Evolutionary conservation across 805 yeast species (phyloP), one percentile per base, ranked within the genome.

Genomic region (Blastobotrys mokoenaii): DNA sequence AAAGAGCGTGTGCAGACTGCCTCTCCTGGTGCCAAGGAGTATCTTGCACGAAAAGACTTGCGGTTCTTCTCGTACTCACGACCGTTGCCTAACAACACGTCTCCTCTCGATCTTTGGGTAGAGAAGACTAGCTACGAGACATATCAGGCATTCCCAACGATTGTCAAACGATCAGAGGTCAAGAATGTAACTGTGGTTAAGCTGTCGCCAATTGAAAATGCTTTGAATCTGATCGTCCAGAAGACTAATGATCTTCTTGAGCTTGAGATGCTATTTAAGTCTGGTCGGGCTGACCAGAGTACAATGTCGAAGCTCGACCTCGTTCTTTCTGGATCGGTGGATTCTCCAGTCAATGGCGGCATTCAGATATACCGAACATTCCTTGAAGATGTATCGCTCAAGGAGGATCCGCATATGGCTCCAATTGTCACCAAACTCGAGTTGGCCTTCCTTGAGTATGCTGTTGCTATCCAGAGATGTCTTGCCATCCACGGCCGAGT

Each of bases 301-400:
- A 44, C 52, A n/a, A 44, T 49, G 20, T 45, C 54, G 18, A 36
- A 51, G 46, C 53, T 61, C 35, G 56, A 60, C 34, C 51, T 61
- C 45, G 53, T 53, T 2, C 47, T 61, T 4, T 55, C 63, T 6
- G 96, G 96, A 37, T 84, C 96, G 0, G 89, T 88, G 45, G 95
- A 86, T 60, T 79, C 96, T 0, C 96, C 96, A 2, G 90, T 87
- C 4, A 87, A 87, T 60, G 96, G 96, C 31, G 96, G 96, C 47
- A 84, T 87, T 51, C 84, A 86, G 2, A 87, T 83, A 59, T 87
- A 84, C 64, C 72, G 89, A 45, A 74, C 74, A 1, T 85, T 87
- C 59, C 76, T 84, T 58, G 63, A 61, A 32, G 72, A 70, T 39
- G 52, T 53, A 9, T 41, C 43, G 12, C 41, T 49, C 30, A 46